Conservation (phyloP, 148 eudicot genomes). For the Gaultheria prostrata region DNA sequence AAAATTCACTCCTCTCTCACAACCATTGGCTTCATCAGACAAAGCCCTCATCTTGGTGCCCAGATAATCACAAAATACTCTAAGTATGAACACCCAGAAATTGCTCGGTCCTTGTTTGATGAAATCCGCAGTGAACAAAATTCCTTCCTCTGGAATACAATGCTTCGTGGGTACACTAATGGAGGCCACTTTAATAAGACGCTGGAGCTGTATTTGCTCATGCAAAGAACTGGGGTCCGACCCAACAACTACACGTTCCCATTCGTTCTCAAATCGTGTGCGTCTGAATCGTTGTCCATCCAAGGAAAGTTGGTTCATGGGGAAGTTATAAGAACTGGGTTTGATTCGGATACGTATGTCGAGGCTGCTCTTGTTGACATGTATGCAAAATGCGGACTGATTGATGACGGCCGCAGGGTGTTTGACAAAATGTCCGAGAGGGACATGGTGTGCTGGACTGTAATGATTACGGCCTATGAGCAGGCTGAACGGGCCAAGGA, state of each 20-base stretch:
- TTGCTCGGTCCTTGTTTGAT: constrained; percentile 18
- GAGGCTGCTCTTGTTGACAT: constrained; percentile 46
- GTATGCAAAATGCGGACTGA: constrained; percentile 36
- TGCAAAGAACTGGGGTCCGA: constrained; percentile 16
- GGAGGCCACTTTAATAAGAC: constrained; percentile 6
- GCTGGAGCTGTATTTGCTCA: constrained; percentile 14
- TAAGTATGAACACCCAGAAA: background rate
- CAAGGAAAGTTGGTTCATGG: constrained; percentile 22
- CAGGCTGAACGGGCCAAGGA: constrained; percentile 27
- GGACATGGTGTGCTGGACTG: constrained; percentile 40
- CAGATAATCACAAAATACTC: constrained; percentile 19
- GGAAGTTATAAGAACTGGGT: constrained; percentile 29
- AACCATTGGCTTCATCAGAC: constrained; percentile 17
- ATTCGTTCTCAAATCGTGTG: constrained; percentile 22
- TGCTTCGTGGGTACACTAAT: constrained; percentile 26
- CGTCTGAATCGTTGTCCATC: background rate
- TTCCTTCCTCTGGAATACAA: constrained; percentile 29
- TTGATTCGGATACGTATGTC: constrained; percentile 35
- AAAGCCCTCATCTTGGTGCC: constrained; percentile 23
- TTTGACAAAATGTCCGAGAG: constrained; percentile 27
- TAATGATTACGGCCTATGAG: constrained; percentile 39
- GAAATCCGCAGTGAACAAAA: constrained; percentile 13
- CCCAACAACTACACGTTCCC: constrained; percentile 29
- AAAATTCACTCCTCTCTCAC: constrained; percentile 25
- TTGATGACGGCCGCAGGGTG: constrained; percentile 26